phyloP scores from a whole-genome alignment of 495 filamentous ascomycete species.

The Astrothelium subdiscretum region DNA sequence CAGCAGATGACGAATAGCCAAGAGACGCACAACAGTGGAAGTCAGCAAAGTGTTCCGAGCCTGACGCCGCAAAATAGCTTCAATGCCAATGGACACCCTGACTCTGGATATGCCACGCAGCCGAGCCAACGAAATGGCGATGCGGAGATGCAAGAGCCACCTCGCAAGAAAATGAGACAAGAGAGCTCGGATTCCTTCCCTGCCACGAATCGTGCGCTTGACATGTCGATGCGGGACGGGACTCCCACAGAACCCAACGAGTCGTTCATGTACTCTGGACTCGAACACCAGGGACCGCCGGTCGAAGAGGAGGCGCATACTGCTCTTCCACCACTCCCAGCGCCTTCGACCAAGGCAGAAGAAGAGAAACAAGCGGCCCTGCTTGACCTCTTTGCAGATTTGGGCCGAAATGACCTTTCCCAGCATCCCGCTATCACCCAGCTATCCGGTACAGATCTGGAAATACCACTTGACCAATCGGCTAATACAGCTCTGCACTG shows the following conservation, averaged over 20 bases:
- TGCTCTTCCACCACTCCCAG: slow-evolving; percentile 58
- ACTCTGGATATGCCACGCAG: slow-evolving; percentile 44
- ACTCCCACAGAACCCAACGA: slow-evolving; percentile 82
- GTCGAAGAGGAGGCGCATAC: slow-evolving; percentile 15
- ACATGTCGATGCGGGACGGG: slow-evolving; percentile 41
- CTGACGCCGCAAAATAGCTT: slow-evolving; percentile 55
- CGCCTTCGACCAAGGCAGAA: slow-evolving; percentile 50
- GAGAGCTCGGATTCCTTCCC: slow-evolving; percentile 15
- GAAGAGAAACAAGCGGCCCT: slow-evolving; percentile 67
- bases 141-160: slow-evolving; percentile 56
- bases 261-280: slow-evolving; percentile 52
- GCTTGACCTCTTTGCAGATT: slow-evolving; percentile 79
- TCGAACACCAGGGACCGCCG: slow-evolving; percentile 44
- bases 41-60: slow-evolving; percentile 59
- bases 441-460: slow-evolving; percentile 70
- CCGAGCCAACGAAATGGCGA: slow-evolving; percentile 17
- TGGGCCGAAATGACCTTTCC: slow-evolving; percentile 48
- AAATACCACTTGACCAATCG: slow-evolving; percentile 77
- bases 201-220: slow-evolving; percentile 5
- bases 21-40: slow-evolving; percentile 39
- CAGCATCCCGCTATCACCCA: slow-evolving; percentile 54
- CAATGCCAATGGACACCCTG: slow-evolving; percentile 34
- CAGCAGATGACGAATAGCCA: slow-evolving; percentile 59
- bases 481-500: slow-evolving; percentile 87
- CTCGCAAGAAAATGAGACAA: slow-evolving; percentile 63